Evolutionary conservation across 345 rosid genomes (phyloP), one percentile per base, ranked within the genome.

Genomic region (Isatis tinctoria): DNA sequence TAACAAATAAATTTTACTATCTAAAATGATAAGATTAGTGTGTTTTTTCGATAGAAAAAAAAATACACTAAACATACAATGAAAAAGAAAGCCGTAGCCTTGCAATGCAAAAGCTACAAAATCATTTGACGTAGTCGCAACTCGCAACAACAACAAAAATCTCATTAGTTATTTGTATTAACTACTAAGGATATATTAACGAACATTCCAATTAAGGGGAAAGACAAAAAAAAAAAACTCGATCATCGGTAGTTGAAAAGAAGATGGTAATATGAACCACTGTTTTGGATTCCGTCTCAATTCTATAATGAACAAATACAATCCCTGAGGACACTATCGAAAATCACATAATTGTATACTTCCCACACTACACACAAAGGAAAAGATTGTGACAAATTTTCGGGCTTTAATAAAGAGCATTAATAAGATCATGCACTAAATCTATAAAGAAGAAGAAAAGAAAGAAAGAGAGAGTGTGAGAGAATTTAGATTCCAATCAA

Each of bases 381-480:
- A 44, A 47, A 14, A 8, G 26, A 27, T 45, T 66, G 41, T 35
- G n/a, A 58, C 20, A 33, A 57, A 22, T 7, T 12, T 48, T 33
- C 0, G 8, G 39, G 26, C 8, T 65, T 44, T 22, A 30, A 54
- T 24, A 30, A 39, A 54, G 22, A 63, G 7, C 30, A 73, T 9
- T 73, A 6, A 54, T 43, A 54, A 37, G 49, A 58, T 32, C 66
- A 65, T 37, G 39, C 43, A 45, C 65, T 56, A 8, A 74, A 16
- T 56, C 60, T 65, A 63, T 52, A 14, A 40, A 49, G 8, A 27
- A 40, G 16, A 37, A 2, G 8, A 20, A 18, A 20, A 26, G 9
- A 9, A 5, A 18, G n/a, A n/a, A 0, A 16, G 26, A 44, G 8
- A 36, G 22, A n/a, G 14, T 8, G 33, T 8, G n/a, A 39, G 27